Evolutionary conservation across 2,329 filamentous ascomycete genomes (phyloP), one percentile per base, ranked within the genome.

Genomic region (Apiospora hydei): DNA sequence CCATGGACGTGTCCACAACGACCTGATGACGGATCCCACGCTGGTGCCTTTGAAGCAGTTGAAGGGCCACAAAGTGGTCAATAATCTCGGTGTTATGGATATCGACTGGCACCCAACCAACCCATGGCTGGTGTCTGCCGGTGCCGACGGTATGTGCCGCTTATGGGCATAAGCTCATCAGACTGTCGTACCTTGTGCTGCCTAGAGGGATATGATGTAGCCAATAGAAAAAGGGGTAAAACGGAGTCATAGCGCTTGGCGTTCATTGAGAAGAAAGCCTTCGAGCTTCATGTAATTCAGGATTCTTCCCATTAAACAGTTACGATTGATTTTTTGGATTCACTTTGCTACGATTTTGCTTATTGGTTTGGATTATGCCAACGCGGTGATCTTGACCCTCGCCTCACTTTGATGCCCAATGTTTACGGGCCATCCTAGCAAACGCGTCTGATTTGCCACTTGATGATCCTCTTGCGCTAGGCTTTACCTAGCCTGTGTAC

Each of bases 21-120:
- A 99, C 81, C 87, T 98, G 81, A 94, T 99, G 90, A 95, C 97
- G 85, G 98, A 98, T 79, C 95, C 96, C 8, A 97, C 93, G 18
- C 98, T 99, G 79, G 96, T 98, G 69, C 96, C 96, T 11, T 88
- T 99, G 74, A 99, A 98, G 88, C 94, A 97, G 79, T 88, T 99
- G 68, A 92, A 90, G 79, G 96, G 96, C 0, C 96, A 99, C 84
- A 93, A 92, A 83, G 91, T 98, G 3, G 92, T 93, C 79, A 93
- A 90, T 79, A 92, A 95, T 76, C 84, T 99, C 72, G 96, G 96
- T 76, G 95, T 98, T 21, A 88, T 98, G 86, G 96, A 98, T 81
- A 85, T 99, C 41, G 94, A 98, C 79, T 99, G 97, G 97, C 96
- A 99, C 85, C 94, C 95, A 7, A 90, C 89, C 75, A 94, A 98